These are phyloP conservation scores for Malassezia restricta DNA, from an alignment of 1,284 basidiomycete genomes.

Conservation along the genomic window DNA sequence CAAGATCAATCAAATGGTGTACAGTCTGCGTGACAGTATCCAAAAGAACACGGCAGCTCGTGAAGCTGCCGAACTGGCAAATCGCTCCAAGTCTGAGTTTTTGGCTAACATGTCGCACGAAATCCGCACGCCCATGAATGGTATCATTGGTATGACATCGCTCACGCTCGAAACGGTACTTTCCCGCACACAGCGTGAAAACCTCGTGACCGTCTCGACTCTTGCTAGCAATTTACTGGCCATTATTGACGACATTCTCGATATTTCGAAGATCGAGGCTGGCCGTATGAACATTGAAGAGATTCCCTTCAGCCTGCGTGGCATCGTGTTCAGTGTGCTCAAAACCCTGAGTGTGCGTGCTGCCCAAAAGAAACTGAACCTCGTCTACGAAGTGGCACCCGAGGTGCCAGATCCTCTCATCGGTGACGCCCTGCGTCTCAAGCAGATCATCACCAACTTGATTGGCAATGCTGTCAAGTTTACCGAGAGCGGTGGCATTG, in stretches of 20 bases:
- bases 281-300: slow-evolving; percentile 99
- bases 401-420: slow-evolving; percentile 94
- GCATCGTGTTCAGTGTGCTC: slow-evolving; percentile 91
- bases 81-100: slow-evolving; percentile 93
- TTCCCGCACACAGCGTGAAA: slow-evolving; percentile 79
- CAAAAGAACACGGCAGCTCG: slow-evolving; percentile 98
- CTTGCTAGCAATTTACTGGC: slow-evolving; percentile 82
- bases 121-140: slow-evolving; percentile 46
- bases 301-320: slow-evolving; percentile 90
- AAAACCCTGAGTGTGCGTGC: slow-evolving; percentile 97
- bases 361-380: slow-evolving; percentile 89
- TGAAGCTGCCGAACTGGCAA: slow-evolving; percentile 84
- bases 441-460: slow-evolving; percentile 45
- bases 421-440: slow-evolving; percentile 74
- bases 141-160: slow-evolving; percentile 99
- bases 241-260: slow-evolving; percentile 59
- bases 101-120: slow-evolving; percentile 47
- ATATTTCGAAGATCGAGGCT: slow-evolving; percentile 57
- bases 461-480: slow-evolving; percentile 53
- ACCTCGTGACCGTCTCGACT: slow-evolving; percentile 85
- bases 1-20: slow-evolving; percentile 98
- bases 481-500: slow-evolving; percentile 72
- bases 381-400: slow-evolving; percentile 91
- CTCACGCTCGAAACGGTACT: slow-evolving; percentile 85
- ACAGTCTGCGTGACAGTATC: slow-evolving; percentile 87